A percentile compares a stretch with the other conserved stretches of the same genome.
Evolutionary conservation across 306 rosid genomes (phyloP).

Genomic region (Datisca glomerata): DNA sequence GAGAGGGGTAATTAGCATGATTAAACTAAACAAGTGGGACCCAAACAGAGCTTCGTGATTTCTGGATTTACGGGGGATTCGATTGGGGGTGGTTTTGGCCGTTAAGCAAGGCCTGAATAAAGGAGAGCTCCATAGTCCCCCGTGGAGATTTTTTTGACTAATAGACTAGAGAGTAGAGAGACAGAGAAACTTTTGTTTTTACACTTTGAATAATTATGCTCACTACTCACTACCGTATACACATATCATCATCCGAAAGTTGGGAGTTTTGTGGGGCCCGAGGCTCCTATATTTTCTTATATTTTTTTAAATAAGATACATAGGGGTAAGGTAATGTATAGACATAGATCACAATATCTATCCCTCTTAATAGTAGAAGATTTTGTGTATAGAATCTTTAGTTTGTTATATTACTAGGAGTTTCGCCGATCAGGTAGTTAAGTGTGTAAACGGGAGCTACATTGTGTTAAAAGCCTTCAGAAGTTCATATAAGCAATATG

Average conservation of each 20-base stretch:
- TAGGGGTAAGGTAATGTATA: too few relatives aligned
- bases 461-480: too few relatives aligned
- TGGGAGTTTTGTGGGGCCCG: neutral
- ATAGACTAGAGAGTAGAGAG: neutral
- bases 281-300: neutral
- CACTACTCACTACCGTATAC: neutral
- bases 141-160: neutral
- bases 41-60: conserved; percentile 42
- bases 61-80: conserved; percentile 68
- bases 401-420: too few relatives aligned
- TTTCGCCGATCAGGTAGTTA: too few relatives aligned
- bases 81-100: conserved; percentile 60
- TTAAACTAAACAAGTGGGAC: conserved; percentile 67
- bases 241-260: too few relatives aligned
- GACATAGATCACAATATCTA: neutral
- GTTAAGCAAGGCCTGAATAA: conserved; percentile 31
- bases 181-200: neutral
- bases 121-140: neutral
- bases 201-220: neutral
- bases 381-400: neutral
- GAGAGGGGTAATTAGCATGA: conserved; percentile 40
- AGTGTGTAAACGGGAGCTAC: too few relatives aligned
- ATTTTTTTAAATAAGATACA: too few relatives aligned
- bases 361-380: neutral
- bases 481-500: too few relatives aligned